These are phyloP conservation scores for Ogataea pilisensis DNA, from an alignment of 805 yeast genomes.

Conservation along the genomic window DNA sequence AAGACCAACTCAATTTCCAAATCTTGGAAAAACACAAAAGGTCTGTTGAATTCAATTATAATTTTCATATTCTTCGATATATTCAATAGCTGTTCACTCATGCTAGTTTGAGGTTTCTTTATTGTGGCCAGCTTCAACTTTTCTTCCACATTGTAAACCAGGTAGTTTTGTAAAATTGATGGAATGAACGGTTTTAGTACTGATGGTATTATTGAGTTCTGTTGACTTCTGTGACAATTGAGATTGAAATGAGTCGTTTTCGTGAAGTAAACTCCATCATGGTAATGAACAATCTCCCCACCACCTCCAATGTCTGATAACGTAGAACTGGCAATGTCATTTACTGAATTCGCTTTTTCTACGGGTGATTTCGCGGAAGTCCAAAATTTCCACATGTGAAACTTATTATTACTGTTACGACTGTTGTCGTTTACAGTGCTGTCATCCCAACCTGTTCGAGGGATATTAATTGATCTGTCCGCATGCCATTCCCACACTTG, in stretches of 20 bases:
- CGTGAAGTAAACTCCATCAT: slow-evolving; percentile 16
- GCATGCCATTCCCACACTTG: slow-evolving; percentile 19
- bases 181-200: slow-evolving; percentile 9
- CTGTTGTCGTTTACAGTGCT: not conserved
- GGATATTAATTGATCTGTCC: slow-evolving; percentile 8
- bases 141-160: slow-evolving; percentile 5
- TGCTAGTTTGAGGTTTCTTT: slow-evolving; percentile 5
- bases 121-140: slow-evolving; percentile 8
- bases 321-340: not conserved
- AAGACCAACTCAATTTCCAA: slow-evolving; percentile 26
- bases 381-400: slow-evolving; percentile 5
- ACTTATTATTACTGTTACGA: not conserved
- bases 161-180: slow-evolving; percentile 6
- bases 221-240: slow-evolving; percentile 5
- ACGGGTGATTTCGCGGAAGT: not conserved
- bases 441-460: not conserved
- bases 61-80: slow-evolving; percentile 16
- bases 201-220: not conserved
- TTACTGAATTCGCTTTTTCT: not conserved
- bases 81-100: not conserved
- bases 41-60: slow-evolving; percentile 20
- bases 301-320: slow-evolving; percentile 6
- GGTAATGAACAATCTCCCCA: slow-evolving; percentile 10
- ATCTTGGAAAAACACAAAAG: slow-evolving; percentile 12
- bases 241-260: slow-evolving; percentile 14